phyloP scores from a whole-genome alignment of 805 yeast genomes.

The Monosporozyma siamensis region DNA sequence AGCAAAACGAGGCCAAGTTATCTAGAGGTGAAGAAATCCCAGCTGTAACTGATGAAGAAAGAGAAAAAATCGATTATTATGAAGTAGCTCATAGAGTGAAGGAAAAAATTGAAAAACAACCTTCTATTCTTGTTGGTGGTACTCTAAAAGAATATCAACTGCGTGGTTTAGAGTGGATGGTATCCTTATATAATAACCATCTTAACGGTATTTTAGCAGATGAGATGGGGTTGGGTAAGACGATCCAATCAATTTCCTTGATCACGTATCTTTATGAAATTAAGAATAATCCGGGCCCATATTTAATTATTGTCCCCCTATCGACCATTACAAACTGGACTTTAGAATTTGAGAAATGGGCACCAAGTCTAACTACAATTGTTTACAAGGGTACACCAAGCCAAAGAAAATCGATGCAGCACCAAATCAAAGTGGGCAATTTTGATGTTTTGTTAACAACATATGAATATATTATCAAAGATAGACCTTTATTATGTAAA shows the following conservation, averaged over 20 bases:
- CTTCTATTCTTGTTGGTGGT: constrained; percentile 82
- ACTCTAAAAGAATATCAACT: constrained; percentile 88
- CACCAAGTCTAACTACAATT: constrained; percentile 72
- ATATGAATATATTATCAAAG: constrained; percentile 89
- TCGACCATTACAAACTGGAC: constrained; percentile 95
- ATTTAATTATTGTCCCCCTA: constrained; percentile 84
- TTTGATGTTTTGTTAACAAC: constrained; percentile 89
- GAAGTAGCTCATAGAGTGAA: constrained; percentile 83
- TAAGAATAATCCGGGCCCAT: constrained; percentile 75
- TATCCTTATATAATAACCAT: constrained; percentile 84
- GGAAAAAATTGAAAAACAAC: constrained; percentile 74
- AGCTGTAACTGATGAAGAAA: constrained; percentile 29
- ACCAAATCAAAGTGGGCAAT: constrained; percentile 62
- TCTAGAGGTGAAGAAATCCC: constrained; percentile 28
- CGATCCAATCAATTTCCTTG: constrained; percentile 87
- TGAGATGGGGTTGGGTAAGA: constrained; percentile 97
- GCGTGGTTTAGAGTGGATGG: constrained; percentile 98
- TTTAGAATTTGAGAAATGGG: constrained; percentile 93
- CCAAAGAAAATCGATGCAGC: constrained; percentile 68
- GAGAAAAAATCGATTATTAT: constrained; percentile 58
- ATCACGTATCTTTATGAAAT: constrained; percentile 73
- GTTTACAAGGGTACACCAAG: constrained; percentile 89
- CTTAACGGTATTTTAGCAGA: constrained; percentile 94
- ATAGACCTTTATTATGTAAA: constrained; percentile 66
- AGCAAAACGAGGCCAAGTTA: constrained; percentile 71